Evolutionary conservation across 176 grass and related monocot genomes (phyloP).

Genomic region (Ensete glaucum): DNA sequence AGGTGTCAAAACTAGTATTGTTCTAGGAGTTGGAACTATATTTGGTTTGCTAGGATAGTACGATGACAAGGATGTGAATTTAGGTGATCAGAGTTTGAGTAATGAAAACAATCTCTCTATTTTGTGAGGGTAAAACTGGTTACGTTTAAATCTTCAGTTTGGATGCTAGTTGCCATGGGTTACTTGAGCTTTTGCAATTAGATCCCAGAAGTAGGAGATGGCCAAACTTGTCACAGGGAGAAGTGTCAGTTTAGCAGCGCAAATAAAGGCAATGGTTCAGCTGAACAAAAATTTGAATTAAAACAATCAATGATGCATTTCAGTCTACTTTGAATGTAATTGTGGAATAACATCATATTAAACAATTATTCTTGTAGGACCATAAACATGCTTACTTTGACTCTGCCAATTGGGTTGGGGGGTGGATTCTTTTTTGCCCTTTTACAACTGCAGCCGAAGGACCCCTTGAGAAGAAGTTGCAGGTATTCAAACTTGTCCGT

Average conservation of each 20-base stretch:
- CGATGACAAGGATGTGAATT: no score
- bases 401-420: slow-evolving; percentile 81
- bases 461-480: slow-evolving; percentile 74
- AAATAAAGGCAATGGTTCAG: not conserved
- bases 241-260: not conserved
- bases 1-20: no score
- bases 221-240: not conserved
- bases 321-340: not conserved
- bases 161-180: no score
- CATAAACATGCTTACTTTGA: slow-evolving; percentile 89
- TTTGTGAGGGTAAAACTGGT: no score
- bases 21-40: no score
- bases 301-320: not conserved
- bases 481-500: slow-evolving; percentile 32
- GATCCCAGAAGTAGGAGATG: not conserved
- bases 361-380: slow-evolving; percentile 45
- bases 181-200: no score
- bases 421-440: not conserved
- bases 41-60: no score
- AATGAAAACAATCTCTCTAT: no score
- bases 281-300: not conserved
- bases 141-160: no score
- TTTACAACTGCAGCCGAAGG: slow-evolving; percentile 56
- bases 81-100: no score
- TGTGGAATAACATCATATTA: not conserved